phyloP scores from a whole-genome alignment of 2,329 filamentous ascomycete genomes.

The Cytospora paraplurivora region DNA sequence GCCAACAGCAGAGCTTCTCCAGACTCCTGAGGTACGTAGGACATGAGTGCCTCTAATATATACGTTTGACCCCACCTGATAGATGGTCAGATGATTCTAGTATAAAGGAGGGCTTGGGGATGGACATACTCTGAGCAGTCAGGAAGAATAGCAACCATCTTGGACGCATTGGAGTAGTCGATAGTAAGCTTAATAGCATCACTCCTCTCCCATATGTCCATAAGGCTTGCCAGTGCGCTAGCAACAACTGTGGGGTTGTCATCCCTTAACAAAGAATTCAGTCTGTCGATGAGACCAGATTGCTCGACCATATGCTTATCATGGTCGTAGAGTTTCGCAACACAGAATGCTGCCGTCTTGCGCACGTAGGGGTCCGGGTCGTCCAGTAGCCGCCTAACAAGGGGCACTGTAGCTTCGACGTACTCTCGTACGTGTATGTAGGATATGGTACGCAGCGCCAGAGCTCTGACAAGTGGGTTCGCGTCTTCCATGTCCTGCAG shows the following conservation, averaged over 20 bases:
- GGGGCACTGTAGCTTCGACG: conserved; percentile 83
- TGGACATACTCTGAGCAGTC: conserved; percentile 89
- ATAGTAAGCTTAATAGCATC: conserved; percentile 98
- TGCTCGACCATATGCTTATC: conserved; percentile 86
- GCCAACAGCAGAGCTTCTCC: conserved; percentile 86
- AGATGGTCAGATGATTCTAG: conserved; percentile 1
- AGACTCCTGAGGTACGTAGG: conserved; percentile 91
- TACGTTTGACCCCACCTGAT: conserved; percentile 96
- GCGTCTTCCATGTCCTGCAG: conserved; percentile 85
- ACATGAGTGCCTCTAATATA: conserved; percentile 96
- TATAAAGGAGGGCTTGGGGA: background rate
- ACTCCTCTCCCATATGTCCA: conserved; percentile 98
- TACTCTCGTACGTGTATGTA: conserved; percentile 97
- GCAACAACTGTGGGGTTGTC: conserved; percentile 98
- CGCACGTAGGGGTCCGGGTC: conserved; percentile 94
- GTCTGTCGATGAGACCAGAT: conserved; percentile 86
- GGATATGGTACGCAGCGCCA: conserved; percentile 92
- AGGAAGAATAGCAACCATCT: conserved; percentile 93
- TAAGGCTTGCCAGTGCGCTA: conserved; percentile 84
- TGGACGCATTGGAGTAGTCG: conserved; percentile 95
- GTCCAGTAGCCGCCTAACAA: conserved; percentile 79
- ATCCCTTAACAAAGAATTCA: conserved; percentile 88
- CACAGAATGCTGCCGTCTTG: conserved; percentile 94
- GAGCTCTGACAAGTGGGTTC: conserved; percentile 88
- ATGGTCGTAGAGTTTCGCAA: conserved; percentile 97